Conservation (phyloP, 306 rosid genomes). For the Ammopiptanthus mongolicus region DNA sequence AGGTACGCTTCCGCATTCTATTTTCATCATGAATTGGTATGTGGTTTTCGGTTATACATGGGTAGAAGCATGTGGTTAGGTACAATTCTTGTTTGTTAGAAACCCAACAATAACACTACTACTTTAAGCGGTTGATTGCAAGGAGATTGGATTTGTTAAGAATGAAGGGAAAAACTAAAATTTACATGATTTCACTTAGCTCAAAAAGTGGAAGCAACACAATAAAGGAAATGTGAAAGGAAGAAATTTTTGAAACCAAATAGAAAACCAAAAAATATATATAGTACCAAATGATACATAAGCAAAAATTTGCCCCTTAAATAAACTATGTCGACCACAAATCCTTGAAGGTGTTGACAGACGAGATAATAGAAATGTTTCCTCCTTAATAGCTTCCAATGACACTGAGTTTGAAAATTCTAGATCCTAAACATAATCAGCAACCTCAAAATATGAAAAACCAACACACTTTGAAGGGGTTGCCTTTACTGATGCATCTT, state of each 20-base stretch:
- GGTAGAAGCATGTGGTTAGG: too few species aligned
- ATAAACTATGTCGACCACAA: background rate
- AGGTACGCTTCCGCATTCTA: too few species aligned
- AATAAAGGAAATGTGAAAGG: conserved; percentile 7
- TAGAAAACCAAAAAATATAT: background rate
- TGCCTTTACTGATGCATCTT: background rate
- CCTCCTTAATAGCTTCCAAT: background rate
- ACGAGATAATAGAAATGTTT: background rate
- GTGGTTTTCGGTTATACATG: too few species aligned
- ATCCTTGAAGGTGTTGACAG: background rate
- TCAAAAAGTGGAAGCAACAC: background rate
- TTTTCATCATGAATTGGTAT: too few species aligned
- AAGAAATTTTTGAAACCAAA: background rate
- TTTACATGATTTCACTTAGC: background rate
- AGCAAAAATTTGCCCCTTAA: background rate
- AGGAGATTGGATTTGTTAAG: background rate
- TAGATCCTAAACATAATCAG: background rate
- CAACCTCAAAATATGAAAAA: background rate
- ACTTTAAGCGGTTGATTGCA: background rate
- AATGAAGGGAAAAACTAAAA: background rate
- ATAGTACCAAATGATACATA: conserved; percentile 8
- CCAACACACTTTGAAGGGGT: background rate
- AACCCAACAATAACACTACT: background rate
- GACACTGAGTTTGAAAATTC: background rate
- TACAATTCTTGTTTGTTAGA: too few species aligned